Percentiles rank a stretch among this genome's conserved stretches.
These are phyloP conservation scores for Helianthus tuberosus DNA, from an alignment of 129 eudicot species.

Conservation along the genomic window DNA sequence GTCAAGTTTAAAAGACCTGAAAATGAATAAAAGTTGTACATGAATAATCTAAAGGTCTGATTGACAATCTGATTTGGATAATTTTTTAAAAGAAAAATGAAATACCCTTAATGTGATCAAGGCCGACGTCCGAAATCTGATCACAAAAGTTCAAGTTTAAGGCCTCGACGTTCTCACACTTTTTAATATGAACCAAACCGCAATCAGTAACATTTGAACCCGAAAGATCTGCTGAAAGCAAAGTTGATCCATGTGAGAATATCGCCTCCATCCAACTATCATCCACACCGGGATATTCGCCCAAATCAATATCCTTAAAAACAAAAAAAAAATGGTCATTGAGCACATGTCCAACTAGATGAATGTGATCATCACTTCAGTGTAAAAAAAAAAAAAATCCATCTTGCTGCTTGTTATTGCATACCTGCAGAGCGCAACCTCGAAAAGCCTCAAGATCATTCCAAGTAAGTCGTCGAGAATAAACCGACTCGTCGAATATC, in stretches of 20 bases:
- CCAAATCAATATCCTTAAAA: slow-evolving; percentile 75
- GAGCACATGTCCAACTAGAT: not conserved
- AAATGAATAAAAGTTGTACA: not conserved
- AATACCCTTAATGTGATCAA: slow-evolving; percentile 53
- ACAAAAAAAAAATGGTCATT: not conserved
- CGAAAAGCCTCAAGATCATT: slow-evolving; percentile 70
- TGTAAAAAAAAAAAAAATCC: not conserved
- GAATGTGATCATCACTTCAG: not conserved
- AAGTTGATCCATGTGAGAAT: slow-evolving; percentile 78
- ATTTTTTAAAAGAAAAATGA: not conserved
- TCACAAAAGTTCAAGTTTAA: slow-evolving; percentile 75
- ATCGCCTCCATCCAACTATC: slow-evolving; percentile 84
- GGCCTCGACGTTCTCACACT: slow-evolving; percentile 55
- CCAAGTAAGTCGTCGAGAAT: slow-evolving; percentile 58
- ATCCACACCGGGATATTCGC: slow-evolving; percentile 73
- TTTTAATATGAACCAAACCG: slow-evolving; percentile 58
- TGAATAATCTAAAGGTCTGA: not conserved
- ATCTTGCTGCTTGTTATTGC: not conserved
- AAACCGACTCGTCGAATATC: slow-evolving; percentile 72
- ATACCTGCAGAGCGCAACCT: slow-evolving; percentile 94
- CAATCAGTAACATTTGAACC: slow-evolving; percentile 81
- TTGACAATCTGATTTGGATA: not conserved
- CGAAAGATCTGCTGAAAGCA: slow-evolving; percentile 82
- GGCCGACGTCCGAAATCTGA: slow-evolving; percentile 58
- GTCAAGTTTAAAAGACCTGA: slow-evolving; percentile 77